Evolutionary conservation across 192 early-diverging fungal genomes (phyloP).

Genomic region (Coemansia sp.): DNA sequence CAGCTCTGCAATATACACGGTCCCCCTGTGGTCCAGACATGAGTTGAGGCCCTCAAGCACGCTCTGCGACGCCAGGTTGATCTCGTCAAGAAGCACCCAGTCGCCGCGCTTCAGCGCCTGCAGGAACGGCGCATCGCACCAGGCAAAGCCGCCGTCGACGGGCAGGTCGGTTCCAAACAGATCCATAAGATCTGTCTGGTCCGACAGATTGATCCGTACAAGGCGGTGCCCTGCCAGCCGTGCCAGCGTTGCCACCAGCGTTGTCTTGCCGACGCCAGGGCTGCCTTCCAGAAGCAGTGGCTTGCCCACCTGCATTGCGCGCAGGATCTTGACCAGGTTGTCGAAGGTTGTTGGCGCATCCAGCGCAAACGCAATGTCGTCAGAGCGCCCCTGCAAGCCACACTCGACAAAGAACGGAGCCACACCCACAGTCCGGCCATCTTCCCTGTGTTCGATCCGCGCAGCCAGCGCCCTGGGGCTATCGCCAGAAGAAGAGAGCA

Average conservation of each 20-base stretch:
- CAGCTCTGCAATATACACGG: constrained; percentile 95
- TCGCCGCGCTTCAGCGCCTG: constrained; percentile 93
- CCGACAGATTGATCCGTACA: constrained; percentile 95
- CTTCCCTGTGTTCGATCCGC: not conserved
- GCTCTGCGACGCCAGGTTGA: constrained; percentile 97
- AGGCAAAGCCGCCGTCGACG: constrained; percentile 85
- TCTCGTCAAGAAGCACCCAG: constrained; percentile 97
- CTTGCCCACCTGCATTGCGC: constrained; percentile 88
- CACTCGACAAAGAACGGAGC: constrained; percentile 75
- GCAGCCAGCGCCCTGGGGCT: not conserved
- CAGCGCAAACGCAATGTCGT: constrained; percentile 70
- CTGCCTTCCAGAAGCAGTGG: constrained; percentile 95
- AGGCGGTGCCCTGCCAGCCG: constrained; percentile 76
- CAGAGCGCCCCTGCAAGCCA: constrained; percentile 40
- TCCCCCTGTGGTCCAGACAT: constrained; percentile 94
- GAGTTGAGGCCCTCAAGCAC: constrained; percentile 99
- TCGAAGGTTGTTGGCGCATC: constrained; percentile 88
- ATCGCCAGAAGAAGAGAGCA: not conserved
- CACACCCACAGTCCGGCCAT: constrained; percentile 63
- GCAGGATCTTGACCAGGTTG: constrained; percentile 82
- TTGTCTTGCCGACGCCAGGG: constrained; percentile 97
- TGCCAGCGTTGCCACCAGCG: constrained; percentile 81
- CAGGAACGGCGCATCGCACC: constrained; percentile 97
- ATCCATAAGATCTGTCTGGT: constrained; percentile 98
- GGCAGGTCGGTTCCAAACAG: constrained; percentile 98